A percentile compares a stretch with the other conserved stretches of the same genome.
Evolutionary conservation across 495 filamentous ascomycete species (phyloP).

Genomic region (Xylaria sp.): DNA sequence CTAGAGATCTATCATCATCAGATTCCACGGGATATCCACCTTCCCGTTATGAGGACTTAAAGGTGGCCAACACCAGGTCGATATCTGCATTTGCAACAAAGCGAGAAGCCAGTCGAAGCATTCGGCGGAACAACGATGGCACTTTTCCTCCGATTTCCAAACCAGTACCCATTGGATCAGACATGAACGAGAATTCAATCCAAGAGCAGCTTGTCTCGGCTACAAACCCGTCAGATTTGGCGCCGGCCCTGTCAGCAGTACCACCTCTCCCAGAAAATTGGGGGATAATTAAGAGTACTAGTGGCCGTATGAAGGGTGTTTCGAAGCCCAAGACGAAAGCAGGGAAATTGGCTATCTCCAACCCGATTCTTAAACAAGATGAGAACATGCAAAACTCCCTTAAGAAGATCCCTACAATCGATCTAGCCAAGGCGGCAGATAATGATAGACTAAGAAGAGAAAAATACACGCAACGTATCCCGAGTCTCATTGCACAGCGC

Average conservation of each 20-base stretch:
- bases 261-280: slow-evolving; percentile 12
- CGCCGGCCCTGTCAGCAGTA: neutral
- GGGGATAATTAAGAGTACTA: neutral
- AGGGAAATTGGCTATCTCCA: slow-evolving; percentile 54
- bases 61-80: slow-evolving; percentile 46
- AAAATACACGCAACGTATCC: slow-evolving; percentile 40
- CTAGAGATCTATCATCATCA: slow-evolving; percentile 50
- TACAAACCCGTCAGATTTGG: neutral
- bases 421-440: slow-evolving; percentile 53
- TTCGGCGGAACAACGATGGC: slow-evolving; percentile 32
- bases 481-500: slow-evolving; percentile 43
- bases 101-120: slow-evolving; percentile 21
- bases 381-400: slow-evolving; percentile 47
- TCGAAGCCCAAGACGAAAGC: slow-evolving; percentile 36
- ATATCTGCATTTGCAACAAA: slow-evolving; percentile 48
- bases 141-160: slow-evolving; percentile 35
- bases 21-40: slow-evolving; percentile 51
- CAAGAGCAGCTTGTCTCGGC: slow-evolving; percentile 31
- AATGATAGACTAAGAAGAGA: slow-evolving; percentile 57
- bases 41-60: slow-evolving; percentile 55
- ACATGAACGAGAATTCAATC: slow-evolving; percentile 17
- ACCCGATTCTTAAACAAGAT: slow-evolving; percentile 53
- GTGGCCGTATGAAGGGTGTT: slow-evolving; percentile 42
- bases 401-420: slow-evolving; percentile 54
- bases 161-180: slow-evolving; percentile 23